These are phyloP conservation scores for Tilletia indica DNA, from an alignment of 1,284 basidiomycete genomes.

Conservation along the genomic window DNA sequence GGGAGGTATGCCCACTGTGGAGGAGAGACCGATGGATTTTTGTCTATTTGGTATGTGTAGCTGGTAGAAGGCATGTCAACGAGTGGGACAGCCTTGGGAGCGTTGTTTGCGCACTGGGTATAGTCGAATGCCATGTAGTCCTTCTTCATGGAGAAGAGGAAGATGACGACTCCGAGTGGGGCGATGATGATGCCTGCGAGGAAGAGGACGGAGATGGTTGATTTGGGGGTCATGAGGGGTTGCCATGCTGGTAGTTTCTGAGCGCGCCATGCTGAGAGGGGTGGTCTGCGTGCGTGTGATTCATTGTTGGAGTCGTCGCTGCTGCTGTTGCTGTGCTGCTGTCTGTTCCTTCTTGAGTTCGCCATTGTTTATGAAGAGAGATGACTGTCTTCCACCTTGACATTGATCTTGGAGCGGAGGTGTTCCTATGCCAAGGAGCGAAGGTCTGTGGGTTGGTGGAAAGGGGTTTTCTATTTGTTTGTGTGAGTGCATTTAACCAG, in stretches of 20 bases:
- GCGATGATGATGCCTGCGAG: slow-evolving; percentile 91
- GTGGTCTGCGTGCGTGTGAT: neutral
- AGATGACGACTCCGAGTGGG: slow-evolving; percentile 82
- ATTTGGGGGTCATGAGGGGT: slow-evolving; percentile 97
- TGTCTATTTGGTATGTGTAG: slow-evolving; percentile 66
- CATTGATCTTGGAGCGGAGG: no score
- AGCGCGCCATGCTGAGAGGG: slow-evolving; percentile 4
- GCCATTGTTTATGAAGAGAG: neutral
- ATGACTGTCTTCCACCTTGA: no score
- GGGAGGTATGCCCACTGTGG: slow-evolving; percentile 21
- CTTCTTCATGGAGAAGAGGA: slow-evolving; percentile 58
- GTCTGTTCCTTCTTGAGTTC: neutral
- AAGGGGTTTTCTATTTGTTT: no score
- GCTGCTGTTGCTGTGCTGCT: neutral
- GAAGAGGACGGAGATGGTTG: slow-evolving; percentile 92
- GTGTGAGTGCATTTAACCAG: no score
- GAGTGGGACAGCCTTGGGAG: slow-evolving; percentile 20
- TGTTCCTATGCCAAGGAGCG: no score
- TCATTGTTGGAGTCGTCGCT: neutral
- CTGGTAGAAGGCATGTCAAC: slow-evolving; percentile 66
- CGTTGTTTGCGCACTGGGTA: slow-evolving; percentile 67
- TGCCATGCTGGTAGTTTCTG: slow-evolving; percentile 99
- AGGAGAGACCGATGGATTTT: neutral
- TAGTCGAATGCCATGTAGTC: slow-evolving; percentile 83
- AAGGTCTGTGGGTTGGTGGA: no score